These are phyloP conservation scores for Phaffia australis DNA, from an alignment of 768 basidiomycete species.

Conservation along the genomic window DNA sequence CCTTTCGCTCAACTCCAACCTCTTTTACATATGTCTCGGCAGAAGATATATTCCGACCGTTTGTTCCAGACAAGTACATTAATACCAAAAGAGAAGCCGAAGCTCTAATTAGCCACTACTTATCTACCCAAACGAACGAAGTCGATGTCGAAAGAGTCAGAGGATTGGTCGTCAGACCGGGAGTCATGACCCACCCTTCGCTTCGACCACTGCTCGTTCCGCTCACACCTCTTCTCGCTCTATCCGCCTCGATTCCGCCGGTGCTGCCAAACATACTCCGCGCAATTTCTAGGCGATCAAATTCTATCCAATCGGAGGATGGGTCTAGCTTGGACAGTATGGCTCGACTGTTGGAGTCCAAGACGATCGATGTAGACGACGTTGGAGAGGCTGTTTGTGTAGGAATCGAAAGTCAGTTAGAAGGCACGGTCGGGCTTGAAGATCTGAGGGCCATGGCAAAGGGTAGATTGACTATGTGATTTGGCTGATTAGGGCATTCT, in stretches of 20 bases:
- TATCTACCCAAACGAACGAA: conserved; percentile 3
- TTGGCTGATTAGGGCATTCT: too few relatives aligned
- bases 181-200: conserved; percentile 96
- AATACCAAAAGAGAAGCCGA: conserved; percentile 92
- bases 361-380: conserved; percentile 90
- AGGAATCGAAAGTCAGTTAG: conserved; percentile 14
- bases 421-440: conserved; percentile 8
- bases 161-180: conserved; percentile 69
- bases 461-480: too few relatives aligned
- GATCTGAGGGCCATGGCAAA: too few relatives aligned
- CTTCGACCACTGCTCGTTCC: conserved; percentile 79
- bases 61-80: conserved; percentile 78
- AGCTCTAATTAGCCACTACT: conserved; percentile 45
- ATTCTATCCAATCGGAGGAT: conserved; percentile 30
- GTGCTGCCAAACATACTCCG: conserved; percentile 58
- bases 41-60: conserved; percentile 79
- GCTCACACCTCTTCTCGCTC: conserved; percentile 67
- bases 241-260: conserved; percentile 61
- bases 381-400: conserved; percentile 66
- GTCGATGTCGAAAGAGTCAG: not conserved
- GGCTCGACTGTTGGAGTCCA: conserved; percentile 54
- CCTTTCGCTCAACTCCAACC: conserved; percentile 20
- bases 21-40: conserved; percentile 88
- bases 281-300: conserved; percentile 41
- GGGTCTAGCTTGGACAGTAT: conserved; percentile 27